Base-by-base conservation (phyloP, 805 yeast genomes). In the Blastobotrys muscicola region DNA sequence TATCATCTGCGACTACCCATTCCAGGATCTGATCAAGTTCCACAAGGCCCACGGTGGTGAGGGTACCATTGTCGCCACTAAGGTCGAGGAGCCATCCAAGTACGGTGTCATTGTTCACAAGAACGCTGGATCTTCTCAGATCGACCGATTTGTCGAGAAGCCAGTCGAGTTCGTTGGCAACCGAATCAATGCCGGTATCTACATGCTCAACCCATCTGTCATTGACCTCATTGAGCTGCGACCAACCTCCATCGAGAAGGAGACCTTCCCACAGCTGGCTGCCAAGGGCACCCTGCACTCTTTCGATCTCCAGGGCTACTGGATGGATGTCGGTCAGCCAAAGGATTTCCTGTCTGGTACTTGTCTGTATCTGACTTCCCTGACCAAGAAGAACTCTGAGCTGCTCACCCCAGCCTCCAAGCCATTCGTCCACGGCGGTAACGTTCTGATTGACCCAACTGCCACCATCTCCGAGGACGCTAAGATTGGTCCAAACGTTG, bases 271-370 rank as follows among this genome's bases (percentile, higher is more conserved):
- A 60, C 71, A 74, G 60, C 78, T 92, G 59, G 97, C 94, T 54
- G 94, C 85, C 70, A 72, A 82, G 64, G 87, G 82, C 63, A 76
- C 82, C 49, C 76, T 92, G 60, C 92, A 81, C 76, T 89, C 97
- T 44, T 92, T 85, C 62, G 99, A 92, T 69, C 79, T 92, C 63
- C 97, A 92, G 75, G 97, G 98, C 55, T 92, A 80, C 85, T 92
- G 99, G 99, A 92, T 92, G 98, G 99, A 92, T 69, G 97, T 92
- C 57, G 99, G 99, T 69, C 99, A 92, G 76, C 99, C 99, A 77
- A 92, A 90, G 79, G 99, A 92, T 71, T 92, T 87, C 81, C 71
- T 92, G 54, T 80, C 95, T 48, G 99, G 99, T 68, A 85, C 97
- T 60, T 80, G 87, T 57, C 74, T 90, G 53, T 92, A 89, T 76